Base-by-base conservation (phyloP, 75 land plant genomes). In the Larix kaempferi region DNA sequence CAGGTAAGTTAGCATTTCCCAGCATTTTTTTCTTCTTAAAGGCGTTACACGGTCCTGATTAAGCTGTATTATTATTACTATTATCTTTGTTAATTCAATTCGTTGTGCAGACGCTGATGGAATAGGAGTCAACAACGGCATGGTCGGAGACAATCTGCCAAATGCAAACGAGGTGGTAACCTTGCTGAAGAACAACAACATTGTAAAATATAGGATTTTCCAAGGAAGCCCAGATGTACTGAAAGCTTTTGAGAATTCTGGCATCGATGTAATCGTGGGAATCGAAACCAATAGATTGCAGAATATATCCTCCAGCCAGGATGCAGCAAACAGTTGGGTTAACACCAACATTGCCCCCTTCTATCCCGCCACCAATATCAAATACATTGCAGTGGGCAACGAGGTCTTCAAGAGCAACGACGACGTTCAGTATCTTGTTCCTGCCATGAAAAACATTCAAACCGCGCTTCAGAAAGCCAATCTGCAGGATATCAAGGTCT, bases 371-470 rank as follows among this genome's bases (percentile, higher is more conserved):
- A 86, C 90, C 64, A 74, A 74, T 63, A 79, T 94, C 76, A 39
- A 55, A 33, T 80, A 79, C 76, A 84, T 95, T 25, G 76, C 86
- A 3, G 89, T 95, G 10, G 95, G 95, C 3, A 87, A 84, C 65
- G 93, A 93, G 84, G 80, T 80, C 3, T 57, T 87, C n/a, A n/a
- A n/a, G n/a, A n/a, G n/a, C n/a, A n/a, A n/a, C n/a, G 56, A 73
- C 22, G 22, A 35, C 37, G 52, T 56, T 3, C 17, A 41, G 14
- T 6, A 59, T 27, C 78, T 89, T 11, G 76, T 88, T 52, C 91
- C 82, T 0, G 90, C 95, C 22, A 90, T 94, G 88, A 75, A n/a
- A n/a, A n/a, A n/a, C n/a, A n/a, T n/a, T n/a, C n/a, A n/a, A n/a
- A n/a, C 79, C 2, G 90, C n/a, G n/a, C n/a, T n/a, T n/a, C n/a